Percentiles rank a stretch among this genome's conserved stretches.
Evolutionary conservation across 202 grass and related monocot genomes (phyloP).

Genomic region (Zoysia matrella): DNA sequence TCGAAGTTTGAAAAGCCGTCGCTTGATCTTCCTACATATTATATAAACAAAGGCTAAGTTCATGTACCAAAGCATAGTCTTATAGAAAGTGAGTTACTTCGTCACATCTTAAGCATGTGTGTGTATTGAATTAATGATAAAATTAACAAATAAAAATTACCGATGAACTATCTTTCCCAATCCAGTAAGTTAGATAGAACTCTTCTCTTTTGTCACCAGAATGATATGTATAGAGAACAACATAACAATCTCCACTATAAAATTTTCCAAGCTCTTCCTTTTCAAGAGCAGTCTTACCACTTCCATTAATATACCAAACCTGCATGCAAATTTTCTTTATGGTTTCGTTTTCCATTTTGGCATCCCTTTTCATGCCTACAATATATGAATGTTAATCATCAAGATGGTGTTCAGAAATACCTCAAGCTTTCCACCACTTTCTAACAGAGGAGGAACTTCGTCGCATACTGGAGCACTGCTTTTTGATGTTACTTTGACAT

Average conservation of each 20-base stretch:
- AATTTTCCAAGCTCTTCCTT: slow-evolving; percentile 89
- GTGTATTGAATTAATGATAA: not conserved
- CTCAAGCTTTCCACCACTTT: slow-evolving; percentile 84
- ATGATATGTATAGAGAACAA: slow-evolving; percentile 90
- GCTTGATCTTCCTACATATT: slow-evolving; percentile 77
- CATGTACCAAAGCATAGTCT: not conserved
- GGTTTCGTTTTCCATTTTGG: slow-evolving; percentile 18
- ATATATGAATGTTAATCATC: slow-evolving; percentile 15
- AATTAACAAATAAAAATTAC: slow-evolving; percentile 40
- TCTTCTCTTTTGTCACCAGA: slow-evolving; percentile 92
- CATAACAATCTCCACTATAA: slow-evolving; percentile 88
- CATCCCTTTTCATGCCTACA: slow-evolving; percentile 2
- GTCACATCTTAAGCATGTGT: no score
- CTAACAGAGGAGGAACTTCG: slow-evolving; percentile 83
- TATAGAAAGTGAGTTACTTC: not conserved
- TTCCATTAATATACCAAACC: slow-evolving; percentile 81
- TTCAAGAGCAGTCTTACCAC: slow-evolving; percentile 67
- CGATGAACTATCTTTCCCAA: slow-evolving; percentile 75
- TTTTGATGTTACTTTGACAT: slow-evolving; percentile 84
- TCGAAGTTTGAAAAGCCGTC: slow-evolving; percentile 68
- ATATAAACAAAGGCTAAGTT: slow-evolving; percentile 49
- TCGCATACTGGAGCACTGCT: slow-evolving; percentile 53
- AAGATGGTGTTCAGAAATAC: slow-evolving; percentile 47
- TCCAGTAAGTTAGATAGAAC: slow-evolving; percentile 85
- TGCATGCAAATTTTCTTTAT: slow-evolving; percentile 52